phyloP scores from a whole-genome alignment of 2,329 filamentous ascomycete genomes.

The Apiospora arundinis region DNA sequence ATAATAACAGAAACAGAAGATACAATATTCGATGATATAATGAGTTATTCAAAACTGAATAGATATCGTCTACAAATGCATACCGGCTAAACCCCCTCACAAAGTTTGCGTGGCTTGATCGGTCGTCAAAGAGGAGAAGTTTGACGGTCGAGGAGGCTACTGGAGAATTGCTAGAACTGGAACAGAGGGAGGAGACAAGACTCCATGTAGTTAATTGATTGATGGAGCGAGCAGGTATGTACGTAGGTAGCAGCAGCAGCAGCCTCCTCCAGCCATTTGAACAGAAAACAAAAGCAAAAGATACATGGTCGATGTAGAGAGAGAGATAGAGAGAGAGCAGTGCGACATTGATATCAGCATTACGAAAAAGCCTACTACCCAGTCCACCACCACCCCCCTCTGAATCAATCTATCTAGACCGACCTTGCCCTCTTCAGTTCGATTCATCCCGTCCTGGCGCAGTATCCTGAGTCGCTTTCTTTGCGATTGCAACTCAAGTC shows the following conservation, averaged over 20 bases:
- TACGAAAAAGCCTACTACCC: neutral
- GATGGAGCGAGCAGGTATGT: too few relatives aligned
- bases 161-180: neutral
- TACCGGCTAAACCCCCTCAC: neutral
- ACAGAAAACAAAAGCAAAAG: too few relatives aligned
- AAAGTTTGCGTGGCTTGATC: neutral
- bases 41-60: too few relatives aligned
- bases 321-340: neutral
- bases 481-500: constrained; percentile 2
- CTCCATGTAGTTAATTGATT: too few relatives aligned
- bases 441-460: constrained; percentile 12
- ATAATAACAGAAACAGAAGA: too few relatives aligned
- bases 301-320: too few relatives aligned
- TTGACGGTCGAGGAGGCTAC: neutral
- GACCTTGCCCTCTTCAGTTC: constrained; percentile 9
- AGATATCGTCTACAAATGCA: too few relatives aligned
- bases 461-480: neutral
- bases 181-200: neutral
- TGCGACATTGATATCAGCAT: constrained; percentile 17
- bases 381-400: neutral
- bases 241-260: too few relatives aligned
- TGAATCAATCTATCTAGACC: constrained; percentile 9
- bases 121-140: neutral
- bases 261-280: too few relatives aligned
- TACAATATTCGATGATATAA: too few relatives aligned